These are phyloP conservation scores for Leptodermis oblonga DNA, from an alignment of 257 asterid species.

Conservation along the genomic window DNA sequence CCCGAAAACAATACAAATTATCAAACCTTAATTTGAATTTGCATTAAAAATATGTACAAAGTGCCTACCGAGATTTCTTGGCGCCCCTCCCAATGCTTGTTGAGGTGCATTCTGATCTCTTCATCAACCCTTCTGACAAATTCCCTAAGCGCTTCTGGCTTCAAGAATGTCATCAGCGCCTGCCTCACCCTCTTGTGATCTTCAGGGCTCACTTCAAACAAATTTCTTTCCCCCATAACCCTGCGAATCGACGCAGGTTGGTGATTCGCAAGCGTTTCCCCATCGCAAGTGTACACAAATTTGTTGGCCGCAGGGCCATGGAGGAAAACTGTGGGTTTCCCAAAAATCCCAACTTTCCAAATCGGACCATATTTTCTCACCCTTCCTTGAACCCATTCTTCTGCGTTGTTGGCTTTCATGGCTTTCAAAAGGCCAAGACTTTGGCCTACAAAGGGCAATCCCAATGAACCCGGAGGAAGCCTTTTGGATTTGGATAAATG, in stretches of 20 bases:
- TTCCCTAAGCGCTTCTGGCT: slow-evolving; percentile 49
- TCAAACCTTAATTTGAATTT: too few species aligned
- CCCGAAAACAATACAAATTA: too few species aligned
- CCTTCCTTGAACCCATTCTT: slow-evolving; percentile 43
- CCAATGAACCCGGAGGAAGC: slow-evolving; percentile 61
- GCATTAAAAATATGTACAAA: too few species aligned
- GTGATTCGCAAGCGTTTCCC: slow-evolving; percentile 32
- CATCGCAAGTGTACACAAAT: slow-evolving; percentile 42
- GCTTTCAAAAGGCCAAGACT: slow-evolving; percentile 51
- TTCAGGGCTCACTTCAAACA: slow-evolving; percentile 44
- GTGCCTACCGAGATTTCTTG: slow-evolving; percentile 35
- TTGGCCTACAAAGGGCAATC: slow-evolving; percentile 55
- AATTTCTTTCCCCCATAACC: slow-evolving; percentile 45
- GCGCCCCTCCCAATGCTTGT: slow-evolving; percentile 48
- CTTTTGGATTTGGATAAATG: slow-evolving; percentile 19
- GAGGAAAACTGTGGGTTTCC: slow-evolving; percentile 51
- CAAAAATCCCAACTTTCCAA: slow-evolving; percentile 55
- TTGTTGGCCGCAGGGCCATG: slow-evolving; percentile 66
- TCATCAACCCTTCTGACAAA: slow-evolving; percentile 47
- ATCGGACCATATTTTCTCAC: slow-evolving; percentile 45
- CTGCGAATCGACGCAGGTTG: slow-evolving; percentile 48
- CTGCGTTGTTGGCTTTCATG: slow-evolving; percentile 58
- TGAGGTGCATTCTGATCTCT: slow-evolving; percentile 41
- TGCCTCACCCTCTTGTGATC: slow-evolving; percentile 50
- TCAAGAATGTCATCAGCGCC: slow-evolving; percentile 53